Evolutionary conservation across 768 basidiomycete genomes (phyloP).

Genomic region (Collybia mongolica): DNA sequence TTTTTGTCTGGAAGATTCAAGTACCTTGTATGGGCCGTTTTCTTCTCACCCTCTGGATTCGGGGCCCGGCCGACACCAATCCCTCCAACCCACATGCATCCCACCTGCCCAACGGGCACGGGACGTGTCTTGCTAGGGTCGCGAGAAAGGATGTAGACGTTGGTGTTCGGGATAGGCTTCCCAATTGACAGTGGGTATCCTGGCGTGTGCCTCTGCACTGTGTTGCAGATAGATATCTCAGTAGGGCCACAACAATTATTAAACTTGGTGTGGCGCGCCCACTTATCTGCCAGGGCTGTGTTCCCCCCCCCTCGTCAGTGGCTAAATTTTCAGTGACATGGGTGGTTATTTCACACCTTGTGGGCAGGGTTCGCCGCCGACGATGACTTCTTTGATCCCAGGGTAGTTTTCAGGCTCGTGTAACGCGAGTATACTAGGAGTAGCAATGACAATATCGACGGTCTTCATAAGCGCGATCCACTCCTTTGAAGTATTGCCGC

Average conservation of each 20-base stretch:
- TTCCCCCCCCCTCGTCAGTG: neutral
- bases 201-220: constrained; percentile 40
- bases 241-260: constrained; percentile 57
- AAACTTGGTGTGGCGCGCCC: constrained; percentile 40
- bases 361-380: constrained; percentile 53
- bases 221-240: constrained; percentile 54
- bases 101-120: constrained; percentile 34
- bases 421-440: constrained; percentile 48
- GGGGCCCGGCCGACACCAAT: constrained; percentile 46
- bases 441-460: constrained; percentile 52
- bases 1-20: constrained; percentile 55
- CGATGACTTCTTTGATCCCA: constrained; percentile 45
- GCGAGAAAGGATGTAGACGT: constrained; percentile 31
- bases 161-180: constrained; percentile 50
- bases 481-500: constrained; percentile 48
- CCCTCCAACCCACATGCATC: constrained; percentile 64
- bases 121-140: constrained; percentile 30
- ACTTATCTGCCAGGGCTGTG: constrained; percentile 37
- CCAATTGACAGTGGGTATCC: constrained; percentile 45
- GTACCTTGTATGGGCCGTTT: constrained; percentile 29
- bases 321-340: no score
- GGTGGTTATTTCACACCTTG: constrained; percentile 27
- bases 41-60: no score
- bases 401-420: constrained; percentile 51
- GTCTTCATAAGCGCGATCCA: constrained; percentile 50